These are phyloP conservation scores for Linnemannia exigua DNA, from an alignment of 192 early-diverging fungal species.

Conservation along the genomic window DNA sequence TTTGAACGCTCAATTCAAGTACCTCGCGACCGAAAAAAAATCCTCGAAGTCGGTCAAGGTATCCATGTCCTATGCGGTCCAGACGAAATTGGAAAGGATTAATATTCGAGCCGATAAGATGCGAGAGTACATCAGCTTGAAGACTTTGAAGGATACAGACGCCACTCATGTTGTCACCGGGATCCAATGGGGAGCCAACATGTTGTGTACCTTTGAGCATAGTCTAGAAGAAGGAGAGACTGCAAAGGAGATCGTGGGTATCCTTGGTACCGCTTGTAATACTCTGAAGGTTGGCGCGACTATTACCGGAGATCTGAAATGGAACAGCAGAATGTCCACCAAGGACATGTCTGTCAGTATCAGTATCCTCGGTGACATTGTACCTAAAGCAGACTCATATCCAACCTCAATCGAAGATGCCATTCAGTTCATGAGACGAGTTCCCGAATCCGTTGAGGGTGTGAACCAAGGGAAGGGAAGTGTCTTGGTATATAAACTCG, in stretches of 20 bases:
- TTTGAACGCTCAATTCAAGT: constrained; percentile 8
- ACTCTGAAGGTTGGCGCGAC: not conserved
- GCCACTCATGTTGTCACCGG: constrained; percentile 21
- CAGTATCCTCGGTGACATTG: constrained; percentile 24
- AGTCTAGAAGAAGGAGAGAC: constrained; percentile 15
- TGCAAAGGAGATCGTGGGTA: constrained; percentile 10
- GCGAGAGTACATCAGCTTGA: constrained; percentile 12
- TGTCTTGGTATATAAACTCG: constrained; percentile 16
- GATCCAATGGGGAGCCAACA: constrained; percentile 28
- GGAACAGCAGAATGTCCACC: not conserved
- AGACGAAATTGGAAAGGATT: constrained; percentile 19
- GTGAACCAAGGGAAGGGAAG: constrained; percentile 21
- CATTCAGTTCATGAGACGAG: constrained; percentile 18
- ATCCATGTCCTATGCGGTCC: constrained; percentile 16
- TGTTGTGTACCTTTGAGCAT: constrained; percentile 19
- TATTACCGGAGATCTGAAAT: not conserved
- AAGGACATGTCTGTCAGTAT: constrained; percentile 14
- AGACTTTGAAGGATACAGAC: constrained; percentile 1
- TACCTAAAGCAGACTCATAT: constrained; percentile 8
- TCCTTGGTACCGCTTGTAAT: constrained; percentile 11
- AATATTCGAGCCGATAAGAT: constrained; percentile 1
- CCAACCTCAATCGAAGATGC: constrained; percentile 15
- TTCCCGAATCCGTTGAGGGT: constrained; percentile 3
- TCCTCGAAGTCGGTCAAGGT: constrained; percentile 13
- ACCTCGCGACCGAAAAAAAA: constrained; percentile 9